Base-by-base conservation (phyloP, 768 basidiomycete species). In the Collybia nuda region DNA sequence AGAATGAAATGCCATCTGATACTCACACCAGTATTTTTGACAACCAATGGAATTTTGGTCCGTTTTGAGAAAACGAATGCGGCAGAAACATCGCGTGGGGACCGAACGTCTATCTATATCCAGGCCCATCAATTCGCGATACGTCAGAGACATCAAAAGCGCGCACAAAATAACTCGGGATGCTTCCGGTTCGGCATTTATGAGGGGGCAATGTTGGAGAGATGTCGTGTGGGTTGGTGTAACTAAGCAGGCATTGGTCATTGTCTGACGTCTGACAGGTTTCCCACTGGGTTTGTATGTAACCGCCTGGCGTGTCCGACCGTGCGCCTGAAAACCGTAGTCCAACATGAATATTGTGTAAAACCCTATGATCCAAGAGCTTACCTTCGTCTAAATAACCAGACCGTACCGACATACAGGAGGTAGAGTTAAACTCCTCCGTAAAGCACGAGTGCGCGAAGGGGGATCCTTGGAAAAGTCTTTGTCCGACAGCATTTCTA, bases 1-100 rank as follows among this genome's bases (percentile, higher is more conserved):
- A 39, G 22, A 21, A 26, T 28, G 35, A 19, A 21, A 8, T 7
- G 18, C 15, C 15, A 24, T 28, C 18, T 12, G 17, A n/a, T 22
- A 61, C 74, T 58, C 53, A 79, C 77, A 22, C 79, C 79, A 15
- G 79, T 78, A 52, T 80, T 81, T 57, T 79, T 78, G 19, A 81
- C 67, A 12, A 72, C 72, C 12, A 81, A 56, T 8, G 76, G 72
- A n/a, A 76, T 61, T 3, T 59, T 55, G 6, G 71, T 69, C 37
- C 55, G 53, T 51, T 64, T 70, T 11, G 70, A 65, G 53, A 80
- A 81, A n/a, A 57, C 59, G 35, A 77, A 77, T 0, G 77, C 78
- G 2, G 72, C 69, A 8, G 62, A 51, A 1, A 80, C 73, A 47
- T 81, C 79, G 22, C 66, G 51, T 22, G 67, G 55, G 7, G 54